Evolutionary conservation across 2,329 filamentous ascomycete species (phyloP), one percentile per base, ranked within the genome.

Genomic region (Microdochium bolleyi): DNA sequence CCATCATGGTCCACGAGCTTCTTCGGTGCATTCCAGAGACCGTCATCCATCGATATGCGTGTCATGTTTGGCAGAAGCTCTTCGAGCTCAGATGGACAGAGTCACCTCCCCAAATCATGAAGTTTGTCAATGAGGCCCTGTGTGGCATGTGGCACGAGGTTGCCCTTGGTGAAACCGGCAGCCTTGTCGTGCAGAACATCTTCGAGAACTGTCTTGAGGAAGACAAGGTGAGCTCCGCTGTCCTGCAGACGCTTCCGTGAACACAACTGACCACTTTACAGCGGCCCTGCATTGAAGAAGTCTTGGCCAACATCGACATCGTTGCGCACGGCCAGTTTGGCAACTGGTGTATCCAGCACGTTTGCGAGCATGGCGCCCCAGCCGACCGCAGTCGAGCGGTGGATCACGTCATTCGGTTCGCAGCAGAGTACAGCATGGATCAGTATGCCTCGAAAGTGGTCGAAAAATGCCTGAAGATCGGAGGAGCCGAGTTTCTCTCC

Each of bases 291-390:
- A 95, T 99, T 65, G 92, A 96, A 68, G 94, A 99, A 70, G 94
- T 99, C 38, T 82, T 99, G 53, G 83, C 82, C 55, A 96, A 94
- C 67, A 96, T 99, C 62, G 91, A 99, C 71, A 88, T 96, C 56
- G 91, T 99, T 64, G 89, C 94, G 54, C 92, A 96, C 67, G 94
- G 94, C 24, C 94, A 99, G 67, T 99, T 99, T 66, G 94, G 94
- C 53, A 99, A 99, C 69, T 99, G 94, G 94, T 99, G 94, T 74
- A 97, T 99, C 63, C 94, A 99, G 73, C 94, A 99, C 71, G 91
- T 99, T 62, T 99, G 94, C 71, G 94, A 99, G 70, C 94, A 99
- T 66, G 92, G 95, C 50, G 87, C 87, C 53, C 88, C 92, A 30
- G 85, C 87, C 41, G 95, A 99, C 70, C 92, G 92, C 62, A 92